These are phyloP conservation scores for Pseudohyphozyma bogoriensis DNA, from an alignment of 768 basidiomycete genomes.

Conservation along the genomic window DNA sequence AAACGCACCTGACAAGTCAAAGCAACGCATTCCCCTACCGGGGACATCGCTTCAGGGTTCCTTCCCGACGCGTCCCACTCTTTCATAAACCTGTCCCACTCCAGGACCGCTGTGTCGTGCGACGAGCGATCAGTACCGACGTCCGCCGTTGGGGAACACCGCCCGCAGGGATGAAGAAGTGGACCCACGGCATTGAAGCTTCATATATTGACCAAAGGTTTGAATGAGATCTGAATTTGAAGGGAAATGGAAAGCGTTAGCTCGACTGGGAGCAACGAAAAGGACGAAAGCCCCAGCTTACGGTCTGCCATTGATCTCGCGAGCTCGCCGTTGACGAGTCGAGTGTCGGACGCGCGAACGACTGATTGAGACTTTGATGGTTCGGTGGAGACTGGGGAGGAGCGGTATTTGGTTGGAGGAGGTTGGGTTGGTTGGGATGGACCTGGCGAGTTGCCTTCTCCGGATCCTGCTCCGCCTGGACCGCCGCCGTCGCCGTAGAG, in stretches of 20 bases:
- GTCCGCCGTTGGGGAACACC: too few relatives aligned
- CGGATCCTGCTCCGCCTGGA: not conserved
- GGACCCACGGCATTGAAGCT: conserved; percentile 18
- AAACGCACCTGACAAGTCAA: not conserved
- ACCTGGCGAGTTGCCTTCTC: not conserved
- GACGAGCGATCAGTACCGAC: too few relatives aligned
- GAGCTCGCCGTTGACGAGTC: not conserved
- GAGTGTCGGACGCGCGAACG: not conserved
- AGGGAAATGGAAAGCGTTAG: not conserved
- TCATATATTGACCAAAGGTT: not conserved
- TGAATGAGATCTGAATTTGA: not conserved
- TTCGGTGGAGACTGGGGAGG: too few relatives aligned
- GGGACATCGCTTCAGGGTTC: not conserved
- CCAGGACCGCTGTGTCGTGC: too few relatives aligned
- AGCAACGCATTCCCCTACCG: conserved; percentile 16
- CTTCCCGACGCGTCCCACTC: conserved; percentile 6
- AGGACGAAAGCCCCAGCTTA: not conserved
- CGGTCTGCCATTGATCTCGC: not conserved
- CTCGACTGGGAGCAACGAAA: not conserved
- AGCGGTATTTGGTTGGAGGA: too few relatives aligned
- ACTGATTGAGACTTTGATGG: too few relatives aligned
- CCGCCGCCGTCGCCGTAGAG: not conserved
- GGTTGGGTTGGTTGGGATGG: not conserved
- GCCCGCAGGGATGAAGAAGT: too few relatives aligned
- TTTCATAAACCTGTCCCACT: conserved; percentile 2